Percentiles rank a stretch among this genome's conserved stretches.
phyloP scores from a whole-genome alignment of 2,329 filamentous ascomycete species.

The Drechslera avenae region DNA sequence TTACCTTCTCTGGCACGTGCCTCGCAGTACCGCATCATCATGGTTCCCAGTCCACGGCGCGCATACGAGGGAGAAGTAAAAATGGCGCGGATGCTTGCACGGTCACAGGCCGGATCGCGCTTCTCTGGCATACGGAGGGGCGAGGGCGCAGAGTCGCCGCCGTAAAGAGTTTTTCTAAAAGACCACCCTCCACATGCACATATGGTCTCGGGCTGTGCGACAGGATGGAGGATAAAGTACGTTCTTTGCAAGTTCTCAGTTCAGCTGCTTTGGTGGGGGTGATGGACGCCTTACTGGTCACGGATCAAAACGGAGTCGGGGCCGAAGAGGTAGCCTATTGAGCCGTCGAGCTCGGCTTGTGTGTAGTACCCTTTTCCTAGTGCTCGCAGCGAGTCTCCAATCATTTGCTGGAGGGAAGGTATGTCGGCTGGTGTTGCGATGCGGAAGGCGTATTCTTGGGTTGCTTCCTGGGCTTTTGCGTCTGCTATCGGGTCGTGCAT shows the following conservation, averaged over 20 bases:
- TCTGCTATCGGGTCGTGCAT: conserved; percentile 35
- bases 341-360: conserved; percentile 42
- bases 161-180: conserved; percentile 43
- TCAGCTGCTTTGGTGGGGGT: neutral
- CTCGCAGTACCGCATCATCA: conserved; percentile 48
- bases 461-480: conserved; percentile 43
- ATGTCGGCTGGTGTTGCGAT: conserved; percentile 37
- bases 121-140: conserved; percentile 36
- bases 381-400: conserved; percentile 34
- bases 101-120: conserved; percentile 34
- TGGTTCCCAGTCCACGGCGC: conserved; percentile 40
- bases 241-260: conserved; percentile 20
- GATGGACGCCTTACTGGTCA: conserved; percentile 28
- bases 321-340: conserved; percentile 45
- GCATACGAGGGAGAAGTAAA: conserved; percentile 42
- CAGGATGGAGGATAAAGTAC: conserved; percentile 43
- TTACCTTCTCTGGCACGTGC: conserved; percentile 28
- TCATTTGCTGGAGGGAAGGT: conserved; percentile 38
- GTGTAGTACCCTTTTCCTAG: conserved; percentile 38
- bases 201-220: conserved; percentile 24
- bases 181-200: conserved; percentile 47
- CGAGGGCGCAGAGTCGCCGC: conserved; percentile 41
- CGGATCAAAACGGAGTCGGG: conserved; percentile 43
- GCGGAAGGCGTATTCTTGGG: conserved; percentile 37
- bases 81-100: conserved; percentile 44